Evolutionary conservation across 2,329 filamentous ascomycete genomes (phyloP).

Genomic region (Shiraia bambusicola): DNA sequence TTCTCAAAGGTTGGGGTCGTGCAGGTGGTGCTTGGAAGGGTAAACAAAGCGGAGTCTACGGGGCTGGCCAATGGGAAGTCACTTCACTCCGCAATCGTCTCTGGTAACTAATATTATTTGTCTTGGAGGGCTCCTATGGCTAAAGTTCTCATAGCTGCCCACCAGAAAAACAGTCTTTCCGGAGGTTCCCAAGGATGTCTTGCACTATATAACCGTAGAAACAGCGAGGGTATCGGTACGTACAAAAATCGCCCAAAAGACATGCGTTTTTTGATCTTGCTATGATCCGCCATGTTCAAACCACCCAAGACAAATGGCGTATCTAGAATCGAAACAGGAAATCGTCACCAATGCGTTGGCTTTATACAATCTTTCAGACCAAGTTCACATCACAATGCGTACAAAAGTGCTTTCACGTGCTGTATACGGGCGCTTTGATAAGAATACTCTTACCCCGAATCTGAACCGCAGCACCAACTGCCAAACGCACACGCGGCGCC

Average conservation of each 20-base stretch:
- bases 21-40: slow-evolving; percentile 23
- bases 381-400: slow-evolving; percentile 6
- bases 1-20: slow-evolving; percentile 7
- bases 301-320: slow-evolving; percentile 8
- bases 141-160: too few relatives aligned
- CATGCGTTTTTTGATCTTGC: slow-evolving; percentile 22
- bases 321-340: slow-evolving; percentile 14
- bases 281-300: slow-evolving; percentile 8
- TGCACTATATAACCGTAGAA: slow-evolving; percentile 24
- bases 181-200: background rate
- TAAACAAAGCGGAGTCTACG: slow-evolving; percentile 29
- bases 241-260: slow-evolving; percentile 18
- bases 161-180: background rate
- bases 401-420: slow-evolving; percentile 25
- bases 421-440: slow-evolving; percentile 53
- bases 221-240: slow-evolving; percentile 41
- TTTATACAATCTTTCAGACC: slow-evolving; percentile 22
- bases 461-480: slow-evolving; percentile 51
- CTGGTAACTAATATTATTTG: too few relatives aligned
- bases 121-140: too few relatives aligned
- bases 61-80: slow-evolving; percentile 22
- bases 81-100: background rate
- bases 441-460: slow-evolving; percentile 52
- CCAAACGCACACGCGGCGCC: slow-evolving; percentile 50
- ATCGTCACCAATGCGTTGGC: slow-evolving; percentile 8